Evolutionary conservation across 148 eudicot species (phyloP).

Genomic region (Tetragonia tetragonoides): DNA sequence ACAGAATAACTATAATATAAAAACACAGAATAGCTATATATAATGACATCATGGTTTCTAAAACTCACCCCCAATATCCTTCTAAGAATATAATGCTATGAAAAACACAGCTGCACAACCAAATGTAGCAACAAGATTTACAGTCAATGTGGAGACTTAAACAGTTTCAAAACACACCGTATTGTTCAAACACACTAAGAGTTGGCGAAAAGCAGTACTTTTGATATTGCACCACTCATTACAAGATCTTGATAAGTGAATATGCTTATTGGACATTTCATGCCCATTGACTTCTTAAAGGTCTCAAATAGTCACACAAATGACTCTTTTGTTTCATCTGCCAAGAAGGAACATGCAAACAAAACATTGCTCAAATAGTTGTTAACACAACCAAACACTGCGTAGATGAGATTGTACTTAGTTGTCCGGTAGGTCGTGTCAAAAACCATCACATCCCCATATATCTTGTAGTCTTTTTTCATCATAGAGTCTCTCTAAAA

Average conservation of each 20-base stretch:
- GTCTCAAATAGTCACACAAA: neutral
- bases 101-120: too few relatives aligned
- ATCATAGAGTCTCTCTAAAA: conserved; percentile 10
- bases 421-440: neutral
- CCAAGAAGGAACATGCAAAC: conserved; percentile 2
- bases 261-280: neutral
- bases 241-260: conserved; percentile 2
- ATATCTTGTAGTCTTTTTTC: neutral
- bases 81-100: too few relatives aligned
- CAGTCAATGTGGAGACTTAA: too few relatives aligned
- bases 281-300: neutral
- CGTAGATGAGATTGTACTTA: neutral
- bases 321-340: neutral
- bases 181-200: neutral
- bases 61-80: too few relatives aligned
- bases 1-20: too few relatives aligned
- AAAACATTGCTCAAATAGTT: neutral
- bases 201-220: neutral
- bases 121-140: too few relatives aligned
- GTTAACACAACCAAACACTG: neutral
- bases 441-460: neutral
- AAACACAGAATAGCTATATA: too few relatives aligned
- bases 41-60: too few relatives aligned
- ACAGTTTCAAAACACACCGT: too few relatives aligned
- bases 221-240: neutral